Evolutionary conservation across 257 asterid species (phyloP), one percentile per base, ranked within the genome.

Genomic region (Schizonepeta tenuifolia): DNA sequence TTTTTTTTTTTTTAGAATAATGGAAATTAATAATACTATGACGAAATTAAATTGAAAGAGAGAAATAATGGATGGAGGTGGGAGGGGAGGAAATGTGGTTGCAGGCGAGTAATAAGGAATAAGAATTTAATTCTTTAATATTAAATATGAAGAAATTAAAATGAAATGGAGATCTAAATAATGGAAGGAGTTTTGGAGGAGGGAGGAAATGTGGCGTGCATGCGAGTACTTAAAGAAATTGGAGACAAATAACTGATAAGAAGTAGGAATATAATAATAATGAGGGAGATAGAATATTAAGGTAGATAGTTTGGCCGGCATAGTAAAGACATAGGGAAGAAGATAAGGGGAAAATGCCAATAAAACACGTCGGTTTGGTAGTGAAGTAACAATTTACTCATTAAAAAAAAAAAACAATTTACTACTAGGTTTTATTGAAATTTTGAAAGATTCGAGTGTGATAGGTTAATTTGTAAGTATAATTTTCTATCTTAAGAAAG

Each of bases 301-400:
- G 77, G 41, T 53, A 71, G 51, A 65, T 24, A 43, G 65, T 76
- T 80, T 73, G 77, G 97, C 96, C 96, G 95, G 96, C 96, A 84
- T 82, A 83, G 83, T 79, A 49, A 36, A 68, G 93, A 87, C 96
- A 82, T 54, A 55, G 18, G 69, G 78, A 76, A 77, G 79, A 58
- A 77, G 81, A 73, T 76, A 66, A 80, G 17, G 36, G 84, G 60
- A 49, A 81, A 9, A 35, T 33, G 84, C 75, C 96, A 83, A 86
- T 13, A 58, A 7, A 72, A 72, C 82, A 71, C 85, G 90, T 81
- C 72, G 67, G 65, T 82, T 73, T 79, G 86, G 78, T 80, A 79
- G 83, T 80, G 81, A n/a, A n/a, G n/a, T n/a, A n/a, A n/a, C n/a
- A n/a, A n/a, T n/a, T n/a, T n/a, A n/a, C n/a, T n/a, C n/a, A n/a